Conservation (phyloP, 139 green algal genomes). For the Auxenochlorella pyrenoidosa region DNA sequence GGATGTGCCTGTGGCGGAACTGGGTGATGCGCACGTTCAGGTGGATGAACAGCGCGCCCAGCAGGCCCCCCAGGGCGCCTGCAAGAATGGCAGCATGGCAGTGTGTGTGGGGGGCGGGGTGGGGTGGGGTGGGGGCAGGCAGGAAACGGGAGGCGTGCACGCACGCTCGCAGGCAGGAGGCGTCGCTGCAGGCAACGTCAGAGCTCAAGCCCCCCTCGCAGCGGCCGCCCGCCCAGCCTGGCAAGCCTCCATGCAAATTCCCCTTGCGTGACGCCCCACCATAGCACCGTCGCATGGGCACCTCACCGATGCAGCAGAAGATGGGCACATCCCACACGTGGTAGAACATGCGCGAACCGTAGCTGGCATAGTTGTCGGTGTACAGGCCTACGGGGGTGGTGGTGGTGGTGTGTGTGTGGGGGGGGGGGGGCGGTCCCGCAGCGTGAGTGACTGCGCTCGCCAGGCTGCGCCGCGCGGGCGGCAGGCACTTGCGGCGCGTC, state of each 20-base stretch:
- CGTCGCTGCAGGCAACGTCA: not conserved
- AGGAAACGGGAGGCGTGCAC: not conserved
- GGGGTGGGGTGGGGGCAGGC: not conserved
- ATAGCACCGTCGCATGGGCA: no score
- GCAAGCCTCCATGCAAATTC: no score
- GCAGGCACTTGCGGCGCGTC: no score
- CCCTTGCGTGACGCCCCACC: no score
- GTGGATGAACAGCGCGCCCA: constrained; percentile 33
- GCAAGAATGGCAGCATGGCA: not conserved
- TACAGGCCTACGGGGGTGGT: constrained; percentile 52
- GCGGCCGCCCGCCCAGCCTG: not conserved
- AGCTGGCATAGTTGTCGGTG: constrained; percentile 61
- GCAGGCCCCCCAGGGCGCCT: constrained; percentile 31
- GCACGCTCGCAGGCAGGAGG: not conserved
- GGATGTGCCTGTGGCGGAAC: constrained; percentile 27
- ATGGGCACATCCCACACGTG: constrained; percentile 74
- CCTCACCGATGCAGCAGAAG: constrained; percentile 66
- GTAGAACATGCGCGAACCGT: constrained; percentile 62
- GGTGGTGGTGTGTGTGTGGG: no score
- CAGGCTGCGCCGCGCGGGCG: no score
- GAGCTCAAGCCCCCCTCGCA: not conserved
- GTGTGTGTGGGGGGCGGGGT: not conserved
- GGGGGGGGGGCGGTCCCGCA: no score
- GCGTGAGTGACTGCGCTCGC: no score
- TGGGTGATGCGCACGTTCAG: constrained; percentile 33